Percentiles rank a stretch among this genome's conserved stretches.
Evolutionary conservation across 768 basidiomycete species (phyloP).

Genomic region (Kwoniella europaea): DNA sequence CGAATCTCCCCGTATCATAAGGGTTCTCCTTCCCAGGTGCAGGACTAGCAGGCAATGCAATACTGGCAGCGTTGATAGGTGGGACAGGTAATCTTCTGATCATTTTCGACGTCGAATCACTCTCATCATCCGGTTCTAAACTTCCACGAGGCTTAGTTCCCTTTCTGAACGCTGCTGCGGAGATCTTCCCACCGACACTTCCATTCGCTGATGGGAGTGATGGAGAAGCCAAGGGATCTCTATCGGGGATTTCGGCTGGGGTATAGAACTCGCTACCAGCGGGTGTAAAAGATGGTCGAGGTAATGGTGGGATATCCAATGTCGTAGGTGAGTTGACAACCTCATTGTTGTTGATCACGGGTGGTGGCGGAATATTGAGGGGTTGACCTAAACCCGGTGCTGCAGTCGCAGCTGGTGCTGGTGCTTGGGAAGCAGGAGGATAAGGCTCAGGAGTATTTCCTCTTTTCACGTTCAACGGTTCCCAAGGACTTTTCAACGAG

Average conservation of each 20-base stretch:
- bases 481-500: constrained; percentile 35
- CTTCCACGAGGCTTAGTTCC: constrained; percentile 25
- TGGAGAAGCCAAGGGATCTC: constrained; percentile 11
- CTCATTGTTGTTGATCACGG: background rate
- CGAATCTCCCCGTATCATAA: constrained; percentile 10
- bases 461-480: constrained; percentile 46
- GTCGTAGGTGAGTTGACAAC: constrained; percentile 14
- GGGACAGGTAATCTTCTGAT: constrained; percentile 39
- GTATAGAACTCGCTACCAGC: constrained; percentile 25
- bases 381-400: constrained; percentile 5
- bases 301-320: constrained; percentile 1
- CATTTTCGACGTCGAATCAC: constrained; percentile 19
- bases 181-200: constrained; percentile 43
- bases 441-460: constrained; percentile 28
- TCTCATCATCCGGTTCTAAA: constrained; percentile 29
- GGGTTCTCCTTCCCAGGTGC: constrained; percentile 15
- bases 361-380: constrained; percentile 4
- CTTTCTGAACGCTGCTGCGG: constrained; percentile 47
- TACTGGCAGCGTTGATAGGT: constrained; percentile 25
- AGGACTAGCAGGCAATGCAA: constrained; percentile 24
- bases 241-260: constrained; percentile 19
- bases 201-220: background rate
- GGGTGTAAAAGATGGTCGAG: constrained; percentile 15
- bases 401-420: background rate
- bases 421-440: background rate